Evolutionary conservation across 495 filamentous ascomycete genomes (phyloP).

Genomic region (Penicillium samsonianum): DNA sequence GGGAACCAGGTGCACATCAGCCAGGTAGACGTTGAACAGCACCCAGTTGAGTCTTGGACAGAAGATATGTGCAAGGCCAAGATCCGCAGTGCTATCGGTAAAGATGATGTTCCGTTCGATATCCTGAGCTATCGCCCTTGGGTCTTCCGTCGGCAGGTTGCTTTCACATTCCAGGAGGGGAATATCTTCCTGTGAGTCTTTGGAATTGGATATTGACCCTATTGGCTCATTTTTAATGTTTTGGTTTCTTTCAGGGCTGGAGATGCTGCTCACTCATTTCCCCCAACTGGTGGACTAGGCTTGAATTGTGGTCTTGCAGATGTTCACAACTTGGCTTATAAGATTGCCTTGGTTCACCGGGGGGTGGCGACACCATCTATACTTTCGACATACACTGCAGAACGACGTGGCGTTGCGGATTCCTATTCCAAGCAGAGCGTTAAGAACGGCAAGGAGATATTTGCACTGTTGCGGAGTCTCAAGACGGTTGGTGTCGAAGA

Average conservation of each 20-base stretch:
- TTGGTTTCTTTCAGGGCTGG: conserved; percentile 40
- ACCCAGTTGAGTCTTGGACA: conserved; percentile 40
- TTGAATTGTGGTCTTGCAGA: conserved; percentile 40
- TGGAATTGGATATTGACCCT: neutral
- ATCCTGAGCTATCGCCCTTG: conserved; percentile 42
- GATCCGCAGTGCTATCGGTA: conserved; percentile 37
- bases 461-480: conserved; percentile 26
- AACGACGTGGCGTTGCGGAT: conserved; percentile 29
- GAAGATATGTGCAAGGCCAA: conserved; percentile 36
- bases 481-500: conserved; percentile 23
- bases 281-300: conserved; percentile 37
- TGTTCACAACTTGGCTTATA: conserved; percentile 38
- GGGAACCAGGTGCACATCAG: conserved; percentile 44
- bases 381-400: conserved; percentile 22
- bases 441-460: conserved; percentile 34
- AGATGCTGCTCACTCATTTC: conserved; percentile 49
- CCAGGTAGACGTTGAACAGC: conserved; percentile 39
- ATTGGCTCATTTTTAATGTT: neutral
- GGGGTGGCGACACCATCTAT: conserved; percentile 5
- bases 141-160: conserved; percentile 43
- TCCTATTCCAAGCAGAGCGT: conserved; percentile 32
- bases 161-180: conserved; percentile 30
- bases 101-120: conserved; percentile 33
- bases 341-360: conserved; percentile 34
- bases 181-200: conserved; percentile 41